Conservation (phyloP, 257 asterid genomes). For the Datura wrightii region DNA sequence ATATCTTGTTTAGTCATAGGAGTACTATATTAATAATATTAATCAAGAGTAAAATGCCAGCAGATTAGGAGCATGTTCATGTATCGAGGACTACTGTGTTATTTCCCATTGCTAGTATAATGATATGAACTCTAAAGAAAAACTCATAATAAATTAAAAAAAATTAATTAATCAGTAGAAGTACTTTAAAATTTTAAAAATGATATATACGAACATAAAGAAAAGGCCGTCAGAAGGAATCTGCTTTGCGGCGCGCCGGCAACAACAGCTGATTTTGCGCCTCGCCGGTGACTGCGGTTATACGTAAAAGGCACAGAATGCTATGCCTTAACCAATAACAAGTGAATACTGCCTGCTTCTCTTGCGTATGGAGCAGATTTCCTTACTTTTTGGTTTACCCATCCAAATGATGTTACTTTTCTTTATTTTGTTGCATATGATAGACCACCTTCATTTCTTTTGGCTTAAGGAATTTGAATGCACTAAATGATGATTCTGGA, state of each 20-base stretch:
- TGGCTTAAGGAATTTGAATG: neutral
- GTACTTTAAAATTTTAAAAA: neutral
- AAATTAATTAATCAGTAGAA: neutral
- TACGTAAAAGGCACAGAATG: neutral
- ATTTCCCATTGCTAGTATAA: neutral
- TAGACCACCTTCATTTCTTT: neutral
- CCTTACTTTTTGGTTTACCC: neutral
- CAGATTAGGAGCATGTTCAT: constrained; percentile 13
- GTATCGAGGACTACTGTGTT: neutral
- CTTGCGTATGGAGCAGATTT: neutral
- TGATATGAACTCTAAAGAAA: neutral
- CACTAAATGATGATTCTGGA: neutral
- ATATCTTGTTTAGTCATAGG: neutral
- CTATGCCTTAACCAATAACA: neutral
- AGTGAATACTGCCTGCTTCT: neutral
- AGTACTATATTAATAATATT: neutral
- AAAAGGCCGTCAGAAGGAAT: neutral
- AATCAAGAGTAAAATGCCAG: neutral
- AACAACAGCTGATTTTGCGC: constrained; percentile 11
- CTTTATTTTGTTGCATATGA: neutral
- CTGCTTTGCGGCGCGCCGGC: constrained; percentile 5
- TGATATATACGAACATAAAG: neutral
- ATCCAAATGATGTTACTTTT: neutral
- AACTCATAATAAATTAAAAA: neutral
- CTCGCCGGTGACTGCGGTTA: neutral